Conservation (phyloP, 2,329 filamentous ascomycete species). For the Truncatella angustata region DNA sequence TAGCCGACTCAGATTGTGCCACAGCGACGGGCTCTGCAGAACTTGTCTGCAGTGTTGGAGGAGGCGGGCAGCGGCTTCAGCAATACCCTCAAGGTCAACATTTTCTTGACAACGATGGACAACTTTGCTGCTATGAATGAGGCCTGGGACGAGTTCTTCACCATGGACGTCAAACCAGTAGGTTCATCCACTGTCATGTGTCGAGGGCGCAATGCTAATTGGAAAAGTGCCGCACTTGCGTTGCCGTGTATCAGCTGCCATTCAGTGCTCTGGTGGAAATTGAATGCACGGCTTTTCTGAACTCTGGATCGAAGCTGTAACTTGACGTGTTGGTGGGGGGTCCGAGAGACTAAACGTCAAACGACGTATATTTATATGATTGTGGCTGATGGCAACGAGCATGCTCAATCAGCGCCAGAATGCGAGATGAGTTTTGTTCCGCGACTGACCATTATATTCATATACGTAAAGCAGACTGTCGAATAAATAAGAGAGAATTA, state of each 20-base stretch:
- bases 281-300: conserved; percentile 60
- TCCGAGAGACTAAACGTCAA: too few relatives aligned
- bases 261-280: conserved; percentile 72
- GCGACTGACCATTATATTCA: too few relatives aligned
- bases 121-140: conserved; percentile 61
- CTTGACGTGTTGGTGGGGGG: not conserved
- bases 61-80: conserved; percentile 57
- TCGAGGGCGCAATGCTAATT: conserved; percentile 15
- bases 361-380: not conserved
- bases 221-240: conserved; percentile 57
- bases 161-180: conserved; percentile 44
- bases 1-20: not conserved
- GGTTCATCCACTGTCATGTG: conserved; percentile 16
- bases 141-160: conserved; percentile 51
- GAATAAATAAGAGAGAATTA: too few relatives aligned
- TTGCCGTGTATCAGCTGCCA: conserved; percentile 71
- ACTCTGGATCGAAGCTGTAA: conserved; percentile 16
- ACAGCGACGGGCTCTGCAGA: conserved; percentile 55
- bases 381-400: too few relatives aligned
- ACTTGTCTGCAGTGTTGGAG: conserved; percentile 57
- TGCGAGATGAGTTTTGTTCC: too few relatives aligned
- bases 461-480: too few relatives aligned
- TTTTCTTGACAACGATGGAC: conserved; percentile 64
- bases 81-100: conserved; percentile 66
- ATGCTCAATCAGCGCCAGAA: not conserved